Conservation (phyloP, 208 protist genomes). For the Acanthamoeba divionensis region DNA sequence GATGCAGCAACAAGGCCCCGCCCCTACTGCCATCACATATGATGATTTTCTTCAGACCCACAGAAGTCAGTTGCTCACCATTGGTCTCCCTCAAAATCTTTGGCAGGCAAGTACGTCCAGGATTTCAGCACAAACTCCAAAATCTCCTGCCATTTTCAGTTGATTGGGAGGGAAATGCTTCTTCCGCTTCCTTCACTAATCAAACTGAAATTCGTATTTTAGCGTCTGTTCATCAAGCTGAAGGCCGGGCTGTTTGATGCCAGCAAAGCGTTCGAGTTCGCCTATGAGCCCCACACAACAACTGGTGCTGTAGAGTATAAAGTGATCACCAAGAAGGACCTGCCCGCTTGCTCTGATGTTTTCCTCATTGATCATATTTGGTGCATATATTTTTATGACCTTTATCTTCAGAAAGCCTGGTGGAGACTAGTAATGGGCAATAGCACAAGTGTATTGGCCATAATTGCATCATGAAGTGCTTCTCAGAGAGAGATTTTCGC, state of each 20-base stretch:
- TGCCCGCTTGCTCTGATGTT: neutral
- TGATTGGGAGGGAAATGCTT: too few species aligned
- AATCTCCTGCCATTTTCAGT: too few species aligned
- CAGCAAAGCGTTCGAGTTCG: neutral
- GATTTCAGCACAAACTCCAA: too few species aligned
- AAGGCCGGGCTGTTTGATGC: constrained; percentile 24
- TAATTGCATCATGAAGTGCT: too few species aligned
- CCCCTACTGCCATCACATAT: too few species aligned
- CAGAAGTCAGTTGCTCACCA: neutral
- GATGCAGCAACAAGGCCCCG: too few species aligned
- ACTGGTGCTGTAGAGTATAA: neutral
- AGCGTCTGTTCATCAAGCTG: constrained; percentile 35
- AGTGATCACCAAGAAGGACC: constrained; percentile 33
- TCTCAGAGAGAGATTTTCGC: too few species aligned
- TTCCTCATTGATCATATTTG: neutral
- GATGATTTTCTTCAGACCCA: neutral
- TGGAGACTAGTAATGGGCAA: too few species aligned
- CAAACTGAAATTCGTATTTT: too few species aligned
- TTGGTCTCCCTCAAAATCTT: neutral
- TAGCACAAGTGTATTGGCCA: too few species aligned
- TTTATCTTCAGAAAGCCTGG: too few species aligned
- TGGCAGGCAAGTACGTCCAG: neutral
- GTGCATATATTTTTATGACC: neutral
- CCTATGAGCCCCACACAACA: constrained; percentile 12
- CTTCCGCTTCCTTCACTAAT: too few species aligned